Evolutionary conservation across 2,329 filamentous ascomycete genomes (phyloP), one percentile per base, ranked within the genome.

Genomic region (Colletotrichum eleusines): DNA sequence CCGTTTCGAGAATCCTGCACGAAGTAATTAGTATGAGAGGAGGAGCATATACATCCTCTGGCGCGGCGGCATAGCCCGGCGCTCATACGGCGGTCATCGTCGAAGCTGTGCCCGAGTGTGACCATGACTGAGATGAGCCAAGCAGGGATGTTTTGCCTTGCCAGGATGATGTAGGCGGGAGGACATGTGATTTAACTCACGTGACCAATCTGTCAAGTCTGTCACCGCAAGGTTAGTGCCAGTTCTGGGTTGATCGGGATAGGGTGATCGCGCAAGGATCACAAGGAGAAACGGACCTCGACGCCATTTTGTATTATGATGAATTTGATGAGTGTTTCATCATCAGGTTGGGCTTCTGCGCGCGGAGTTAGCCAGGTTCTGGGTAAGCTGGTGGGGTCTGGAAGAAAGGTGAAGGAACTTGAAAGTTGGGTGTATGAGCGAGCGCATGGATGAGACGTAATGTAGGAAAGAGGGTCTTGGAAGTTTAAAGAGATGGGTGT

Each of bases 1-100:
- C 96, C 69, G 96, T 98, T 87, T 99, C 96, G 76, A 99, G 91
- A 80, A 99, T 90, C 74, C 95, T 97, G 81, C 62, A 68, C 63
- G 48, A 62, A n/a, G 12, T 44, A 46, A 53, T 76, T 14, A 74
- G 74, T 59, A 33, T 33, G 31, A 33, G 5, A 31, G 16, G 9
- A 44, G 12, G 20, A 23, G 33, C 6, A n/a, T 12, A 9, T 6
- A 48, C 23, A 18, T 12, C 20, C 16, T 31, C 38, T 26, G n/a
- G 50, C 18, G 23, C 23, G 23, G 40, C 31, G 48, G 31, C 38
- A 46, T 14, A 20, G 28, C 53, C 11, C n/a, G 7, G 26, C n/a
- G 12, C 42, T 40, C 51, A 33, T 31, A 48, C 23, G 16, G 44
- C 23, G 58, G 31, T 14, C 48, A 23, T 42, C 35, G 28, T 33